These are phyloP conservation scores for Peronospora farinosa DNA, from an alignment of 352 stramenopile species.

Conservation along the genomic window DNA sequence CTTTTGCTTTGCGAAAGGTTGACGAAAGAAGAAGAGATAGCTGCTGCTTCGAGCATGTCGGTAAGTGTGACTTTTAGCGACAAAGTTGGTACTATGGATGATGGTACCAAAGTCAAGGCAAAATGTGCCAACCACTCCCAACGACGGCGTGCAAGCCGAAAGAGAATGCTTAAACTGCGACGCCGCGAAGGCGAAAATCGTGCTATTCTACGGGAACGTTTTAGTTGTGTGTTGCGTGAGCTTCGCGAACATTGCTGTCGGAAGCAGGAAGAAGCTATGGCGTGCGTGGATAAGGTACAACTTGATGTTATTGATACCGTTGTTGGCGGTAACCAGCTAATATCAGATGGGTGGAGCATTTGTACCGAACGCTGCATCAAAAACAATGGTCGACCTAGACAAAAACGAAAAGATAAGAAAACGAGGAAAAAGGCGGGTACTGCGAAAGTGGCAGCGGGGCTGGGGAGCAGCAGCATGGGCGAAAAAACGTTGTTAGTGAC, in stretches of 20 bases:
- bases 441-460: background rate
- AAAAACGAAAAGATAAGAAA: constrained; percentile 32
- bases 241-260: constrained; percentile 27
- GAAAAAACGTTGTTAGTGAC: background rate
- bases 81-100: background rate
- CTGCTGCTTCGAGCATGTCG: background rate
- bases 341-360: constrained; percentile 17
- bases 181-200: constrained; percentile 38
- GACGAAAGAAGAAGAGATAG: constrained; percentile 33
- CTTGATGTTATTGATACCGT: constrained; percentile 37
- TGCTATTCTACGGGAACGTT: constrained; percentile 30
- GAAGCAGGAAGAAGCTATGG: constrained; percentile 21
- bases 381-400: constrained; percentile 9
- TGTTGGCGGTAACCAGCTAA: constrained; percentile 14
- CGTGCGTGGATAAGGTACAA: constrained; percentile 32
- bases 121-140: constrained; percentile 40
- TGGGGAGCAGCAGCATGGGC: background rate
- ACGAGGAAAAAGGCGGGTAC: constrained; percentile 16
- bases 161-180: constrained; percentile 61
- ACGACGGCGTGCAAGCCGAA: constrained; percentile 50
- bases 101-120: background rate
- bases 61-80: background rate
- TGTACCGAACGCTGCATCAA: background rate
- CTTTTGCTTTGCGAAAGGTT: constrained; percentile 56
- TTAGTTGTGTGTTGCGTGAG: constrained; percentile 41